These are phyloP conservation scores for Trypanosoma theileri DNA, from an alignment of 208 protist species.

Conservation along the genomic window DNA sequence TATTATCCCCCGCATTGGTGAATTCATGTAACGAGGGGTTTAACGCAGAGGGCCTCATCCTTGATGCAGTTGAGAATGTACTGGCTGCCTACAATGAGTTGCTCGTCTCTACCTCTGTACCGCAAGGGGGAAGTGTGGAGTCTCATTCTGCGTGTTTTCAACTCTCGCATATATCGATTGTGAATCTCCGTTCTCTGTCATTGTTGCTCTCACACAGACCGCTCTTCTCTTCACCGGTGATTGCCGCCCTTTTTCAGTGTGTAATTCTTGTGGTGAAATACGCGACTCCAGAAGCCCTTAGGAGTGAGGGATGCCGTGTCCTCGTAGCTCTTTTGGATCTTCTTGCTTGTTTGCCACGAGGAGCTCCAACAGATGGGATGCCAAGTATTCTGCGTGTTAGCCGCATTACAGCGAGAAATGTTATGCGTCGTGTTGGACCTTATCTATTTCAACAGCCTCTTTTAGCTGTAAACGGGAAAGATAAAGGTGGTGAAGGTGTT, in stretches of 20 bases:
- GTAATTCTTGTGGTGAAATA: constrained; percentile 11
- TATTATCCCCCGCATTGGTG: background rate
- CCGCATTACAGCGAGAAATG: constrained; percentile 26
- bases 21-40: background rate
- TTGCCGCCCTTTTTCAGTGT: constrained; percentile 27
- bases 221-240: background rate
- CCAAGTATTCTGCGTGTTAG: constrained; percentile 17
- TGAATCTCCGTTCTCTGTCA: too few species aligned
- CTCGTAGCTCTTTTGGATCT: constrained; percentile 22
- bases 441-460: background rate
- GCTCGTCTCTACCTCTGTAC: background rate
- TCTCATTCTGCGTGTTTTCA: too few species aligned
- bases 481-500: background rate
- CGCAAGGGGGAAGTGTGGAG: background rate
- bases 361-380: background rate
- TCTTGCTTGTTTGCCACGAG: constrained; percentile 20
- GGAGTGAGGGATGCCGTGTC: constrained; percentile 12
- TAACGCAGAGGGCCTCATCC: constrained; percentile 15
- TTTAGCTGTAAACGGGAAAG: background rate
- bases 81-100: constrained; percentile 13
- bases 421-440: constrained; percentile 22
- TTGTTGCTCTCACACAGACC: constrained; percentile 13
- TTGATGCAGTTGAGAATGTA: constrained; percentile 6
- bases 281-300: constrained; percentile 7
- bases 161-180: too few species aligned